Conservation (phyloP, 352 stramenopile genomes). For the Phytophthora sansomeana region DNA sequence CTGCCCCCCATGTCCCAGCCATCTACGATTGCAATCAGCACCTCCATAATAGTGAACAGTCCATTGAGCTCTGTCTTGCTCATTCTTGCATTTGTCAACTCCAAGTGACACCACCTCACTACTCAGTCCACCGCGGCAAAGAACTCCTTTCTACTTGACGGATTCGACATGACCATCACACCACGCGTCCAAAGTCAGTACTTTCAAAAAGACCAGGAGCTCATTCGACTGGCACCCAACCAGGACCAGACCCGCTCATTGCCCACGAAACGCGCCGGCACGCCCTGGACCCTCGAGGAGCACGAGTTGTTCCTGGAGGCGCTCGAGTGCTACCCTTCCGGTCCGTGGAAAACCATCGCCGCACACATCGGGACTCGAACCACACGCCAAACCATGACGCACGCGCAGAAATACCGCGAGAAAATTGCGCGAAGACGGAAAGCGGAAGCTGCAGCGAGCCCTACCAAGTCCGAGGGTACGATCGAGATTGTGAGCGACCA, state of each 20-base stretch:
- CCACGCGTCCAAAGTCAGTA: conserved; percentile 47
- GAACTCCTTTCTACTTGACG: conserved; percentile 9
- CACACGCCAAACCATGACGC: conserved; percentile 62
- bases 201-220: conserved; percentile 47
- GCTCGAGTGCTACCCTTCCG: conserved; percentile 46
- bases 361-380: conserved; percentile 63
- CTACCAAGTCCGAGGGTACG: conserved; percentile 26
- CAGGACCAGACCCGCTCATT: conserved; percentile 42
- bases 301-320: conserved; percentile 48
- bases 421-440: conserved; percentile 57
- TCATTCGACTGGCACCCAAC: conserved; percentile 44
- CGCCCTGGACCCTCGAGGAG: conserved; percentile 45
- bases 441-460: conserved; percentile 31
- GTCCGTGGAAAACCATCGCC: conserved; percentile 52
- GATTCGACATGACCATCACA: conserved; percentile 42
- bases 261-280: conserved; percentile 39
- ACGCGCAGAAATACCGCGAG: conserved; percentile 59
- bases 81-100: conserved; percentile 43
- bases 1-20: conserved; percentile 36
- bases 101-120: conserved; percentile 28
- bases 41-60: conserved; percentile 26
- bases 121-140: conserved; percentile 2
- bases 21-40: conserved; percentile 25
- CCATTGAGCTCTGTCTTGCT: conserved; percentile 14
- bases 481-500: conserved; percentile 24